phyloP scores from a whole-genome alignment of 441 rosid genomes.

The Gossypium lobatum region DNA sequence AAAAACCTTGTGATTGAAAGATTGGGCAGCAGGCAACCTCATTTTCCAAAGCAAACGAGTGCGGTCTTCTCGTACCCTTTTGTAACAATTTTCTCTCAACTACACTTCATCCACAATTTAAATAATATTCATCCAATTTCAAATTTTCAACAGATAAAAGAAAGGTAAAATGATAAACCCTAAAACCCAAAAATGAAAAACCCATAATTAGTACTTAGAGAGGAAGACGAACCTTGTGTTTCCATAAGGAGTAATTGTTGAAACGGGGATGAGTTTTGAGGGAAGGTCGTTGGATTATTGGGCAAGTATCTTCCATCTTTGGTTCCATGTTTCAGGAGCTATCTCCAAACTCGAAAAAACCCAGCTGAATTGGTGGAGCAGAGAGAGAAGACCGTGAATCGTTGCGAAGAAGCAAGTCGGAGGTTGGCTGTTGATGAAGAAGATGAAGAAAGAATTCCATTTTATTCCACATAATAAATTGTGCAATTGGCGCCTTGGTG shows the following conservation, averaged over 20 bases:
- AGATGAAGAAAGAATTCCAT: too few species aligned
- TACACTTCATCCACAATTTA: constrained; percentile 16
- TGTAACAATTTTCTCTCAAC: constrained; percentile 71
- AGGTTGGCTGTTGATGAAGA: not conserved
- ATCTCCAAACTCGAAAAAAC: not conserved
- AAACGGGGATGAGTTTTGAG: constrained; percentile 27
- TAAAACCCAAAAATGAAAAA: not conserved
- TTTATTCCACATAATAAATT: not conserved
- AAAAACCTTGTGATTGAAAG: constrained; percentile 44
- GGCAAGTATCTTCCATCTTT: constrained; percentile 17
- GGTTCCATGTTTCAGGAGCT: not conserved
- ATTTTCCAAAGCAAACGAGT: constrained; percentile 68
- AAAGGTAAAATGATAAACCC: not conserved
- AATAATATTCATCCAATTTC: constrained; percentile 7
- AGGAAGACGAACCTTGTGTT: constrained; percentile 44
- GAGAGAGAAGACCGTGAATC: not conserved
- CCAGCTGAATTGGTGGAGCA: not conserved
- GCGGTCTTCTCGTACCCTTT: constrained; percentile 72
- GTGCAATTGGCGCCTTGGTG: not conserved
- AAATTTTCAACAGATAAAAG: constrained; percentile 1
- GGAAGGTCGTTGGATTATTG: constrained; percentile 30
- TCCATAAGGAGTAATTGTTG: constrained; percentile 45
- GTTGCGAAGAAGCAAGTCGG: not conserved
- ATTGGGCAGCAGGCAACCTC: constrained; percentile 47
- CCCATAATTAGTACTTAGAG: not conserved